Conservation (phyloP, 2,329 filamentous ascomycete species). For the Colletotrichum spinosum region DNA sequence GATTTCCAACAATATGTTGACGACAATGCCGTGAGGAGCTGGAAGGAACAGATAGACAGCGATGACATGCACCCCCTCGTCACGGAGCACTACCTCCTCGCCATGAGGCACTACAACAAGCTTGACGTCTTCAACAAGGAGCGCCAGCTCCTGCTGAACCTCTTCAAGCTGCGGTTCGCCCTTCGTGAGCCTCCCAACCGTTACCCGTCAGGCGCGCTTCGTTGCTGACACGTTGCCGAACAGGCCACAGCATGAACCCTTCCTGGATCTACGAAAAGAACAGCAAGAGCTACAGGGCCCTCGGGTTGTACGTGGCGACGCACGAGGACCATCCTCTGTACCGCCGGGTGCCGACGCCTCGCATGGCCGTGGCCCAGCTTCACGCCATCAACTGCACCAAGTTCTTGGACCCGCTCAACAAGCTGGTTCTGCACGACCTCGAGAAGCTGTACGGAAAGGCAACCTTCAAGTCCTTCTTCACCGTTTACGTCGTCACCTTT, state of each 20-base stretch:
- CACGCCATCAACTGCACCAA: conserved; percentile 54
- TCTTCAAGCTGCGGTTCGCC: conserved; percentile 60
- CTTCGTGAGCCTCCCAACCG: conserved; percentile 52
- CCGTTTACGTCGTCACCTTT: conserved; percentile 54
- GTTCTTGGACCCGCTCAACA: conserved; percentile 49
- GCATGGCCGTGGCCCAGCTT: conserved; percentile 59
- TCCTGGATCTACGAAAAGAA: conserved; percentile 55
- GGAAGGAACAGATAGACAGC: conserved; percentile 20
- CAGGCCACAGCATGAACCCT: conserved; percentile 48
- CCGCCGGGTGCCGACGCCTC: conserved; percentile 53
- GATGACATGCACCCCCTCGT: conserved; percentile 13
- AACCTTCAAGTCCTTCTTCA: conserved; percentile 43
- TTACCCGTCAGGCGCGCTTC: neutral
- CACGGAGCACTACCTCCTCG: conserved; percentile 33
- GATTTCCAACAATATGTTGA: conserved; percentile 52
- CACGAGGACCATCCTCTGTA: conserved; percentile 53
- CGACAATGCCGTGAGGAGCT: conserved; percentile 9
- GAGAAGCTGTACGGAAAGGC: conserved; percentile 42
- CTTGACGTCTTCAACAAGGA: conserved; percentile 39
- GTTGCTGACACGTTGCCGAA: neutral
- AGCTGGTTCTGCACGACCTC: conserved; percentile 49
- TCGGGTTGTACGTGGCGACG: conserved; percentile 41
- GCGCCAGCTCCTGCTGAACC: conserved; percentile 50
- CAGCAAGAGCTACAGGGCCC: conserved; percentile 50
- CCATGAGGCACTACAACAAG: conserved; percentile 39